A percentile compares a stretch with the other conserved stretches of the same genome.
Conservation (phyloP, 257 asterid genomes). For the Ballota nigra region DNA sequence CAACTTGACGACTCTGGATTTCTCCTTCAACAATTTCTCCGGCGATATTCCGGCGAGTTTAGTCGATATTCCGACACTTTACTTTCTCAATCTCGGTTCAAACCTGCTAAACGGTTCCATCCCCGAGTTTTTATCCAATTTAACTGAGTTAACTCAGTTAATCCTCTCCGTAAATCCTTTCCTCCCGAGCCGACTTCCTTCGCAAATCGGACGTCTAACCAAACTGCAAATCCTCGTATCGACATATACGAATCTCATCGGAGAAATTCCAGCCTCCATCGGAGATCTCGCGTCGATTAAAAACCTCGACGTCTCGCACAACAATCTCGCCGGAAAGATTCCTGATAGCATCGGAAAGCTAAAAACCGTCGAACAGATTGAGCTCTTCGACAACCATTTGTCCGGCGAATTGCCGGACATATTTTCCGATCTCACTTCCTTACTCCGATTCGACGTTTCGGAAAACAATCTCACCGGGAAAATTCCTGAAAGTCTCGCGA, state of each 20-base stretch:
- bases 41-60: slow-evolving; percentile 67
- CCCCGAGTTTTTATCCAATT: slow-evolving; percentile 57
- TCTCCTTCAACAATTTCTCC: slow-evolving; percentile 57
- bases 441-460: slow-evolving; percentile 63
- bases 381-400: slow-evolving; percentile 49
- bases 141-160: slow-evolving; percentile 58
- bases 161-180: slow-evolving; percentile 46
- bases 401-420: slow-evolving; percentile 73
- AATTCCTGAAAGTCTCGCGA: slow-evolving; percentile 63
- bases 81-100: slow-evolving; percentile 36
- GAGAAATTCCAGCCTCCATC: slow-evolving; percentile 62
- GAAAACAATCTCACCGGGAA: slow-evolving; percentile 57
- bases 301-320: slow-evolving; percentile 51
- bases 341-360: slow-evolving; percentile 60
- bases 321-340: slow-evolving; percentile 55
- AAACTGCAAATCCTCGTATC: slow-evolving; percentile 48
- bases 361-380: slow-evolving; percentile 42
- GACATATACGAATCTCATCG: slow-evolving; percentile 39
- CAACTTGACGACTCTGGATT: slow-evolving; percentile 52
- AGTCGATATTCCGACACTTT: slow-evolving; percentile 45
- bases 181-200: slow-evolving; percentile 50
- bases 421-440: slow-evolving; percentile 49
- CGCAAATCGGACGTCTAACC: slow-evolving; percentile 50
- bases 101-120: slow-evolving; percentile 69
- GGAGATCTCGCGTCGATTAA: slow-evolving; percentile 45